Conservation (phyloP, 176 grass and related monocot species). For the Melocanna baccifera region DNA sequence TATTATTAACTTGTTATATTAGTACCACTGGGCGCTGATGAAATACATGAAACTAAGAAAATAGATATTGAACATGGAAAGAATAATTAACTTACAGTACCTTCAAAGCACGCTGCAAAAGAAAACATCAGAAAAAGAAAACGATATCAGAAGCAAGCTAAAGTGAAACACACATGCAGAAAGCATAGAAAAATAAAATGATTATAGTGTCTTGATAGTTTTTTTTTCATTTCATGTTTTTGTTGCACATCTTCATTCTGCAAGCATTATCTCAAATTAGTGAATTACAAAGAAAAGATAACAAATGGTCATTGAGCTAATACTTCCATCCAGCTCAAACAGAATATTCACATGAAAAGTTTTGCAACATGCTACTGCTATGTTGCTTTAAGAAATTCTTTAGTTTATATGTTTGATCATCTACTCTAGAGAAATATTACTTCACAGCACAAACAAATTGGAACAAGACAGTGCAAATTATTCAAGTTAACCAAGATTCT, state of each 20-base stretch:
- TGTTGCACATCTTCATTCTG: too few species aligned
- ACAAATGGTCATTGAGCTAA: neutral
- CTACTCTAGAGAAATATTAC: neutral
- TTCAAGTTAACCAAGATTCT: neutral
- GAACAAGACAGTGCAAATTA: neutral
- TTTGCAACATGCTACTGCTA: neutral
- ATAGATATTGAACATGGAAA: too few species aligned
- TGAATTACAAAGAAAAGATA: neutral
- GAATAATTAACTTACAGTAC: slow-evolving; percentile 36
- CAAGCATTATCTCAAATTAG: neutral
- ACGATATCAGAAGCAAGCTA: slow-evolving; percentile 32
- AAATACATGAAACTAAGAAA: too few species aligned
- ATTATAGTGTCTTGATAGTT: too few species aligned
- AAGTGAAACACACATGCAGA: neutral
- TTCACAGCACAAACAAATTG: neutral
- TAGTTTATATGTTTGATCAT: neutral
- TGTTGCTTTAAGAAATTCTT: slow-evolving; percentile 12
- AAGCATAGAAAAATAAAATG: neutral
- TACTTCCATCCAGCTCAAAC: neutral
- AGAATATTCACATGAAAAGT: neutral
- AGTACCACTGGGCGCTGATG: too few species aligned
- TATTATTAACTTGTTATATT: slow-evolving; percentile 1
- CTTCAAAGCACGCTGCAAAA: slow-evolving; percentile 84
- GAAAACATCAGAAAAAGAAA: slow-evolving; percentile 34
- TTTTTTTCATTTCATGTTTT: too few species aligned